Evolutionary conservation across 352 stramenopile genomes (phyloP), one percentile per base, ranked within the genome.

Genomic region (Pythium guiyangense): DNA sequence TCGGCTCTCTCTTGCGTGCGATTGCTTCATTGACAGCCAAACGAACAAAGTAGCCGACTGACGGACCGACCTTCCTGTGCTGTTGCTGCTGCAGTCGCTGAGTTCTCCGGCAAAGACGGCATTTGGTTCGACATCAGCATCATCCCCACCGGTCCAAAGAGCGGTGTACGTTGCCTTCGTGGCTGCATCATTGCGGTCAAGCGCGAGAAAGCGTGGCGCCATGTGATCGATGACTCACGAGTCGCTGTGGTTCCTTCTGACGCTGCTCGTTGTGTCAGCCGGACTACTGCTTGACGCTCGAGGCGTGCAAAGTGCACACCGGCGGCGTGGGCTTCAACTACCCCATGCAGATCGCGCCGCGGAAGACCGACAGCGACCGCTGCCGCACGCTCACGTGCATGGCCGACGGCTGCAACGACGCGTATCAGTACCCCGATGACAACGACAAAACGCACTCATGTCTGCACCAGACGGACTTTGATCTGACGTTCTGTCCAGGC

Each of bases 121-220:
- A 80, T 60, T 14, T 90, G 82, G 77, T 81, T 59, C 49, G 82
- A 90, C 52, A 92, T 92, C 57, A 88, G 75, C 43, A 86, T 79
- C 70, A 90, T 92, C 62, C 79, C 82, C 0, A 89, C 82, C 3
- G 77, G 82, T 17, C 52, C 60, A 12, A 83, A 79, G 54, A 79
- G 70, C 47, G 82, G 74, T 5, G 77, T 87, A 81, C 35, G 77
- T 84, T 47, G 22, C 22, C 22, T 22, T 22, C 22, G 22, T 22
- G 22, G 22, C 22, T 22, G 22, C 22, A 22, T 22, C 22, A 22
- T 22, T 22, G 22, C 22, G 22, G 22, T 22, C 22, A 22, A 22
- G 22, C 22, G 22, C 22, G 22, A 22, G 22, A 22, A 22, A 22
- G 22, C 22, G 22, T 22, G 22, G 22, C 22, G 22, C 22, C 22